Evolutionary conservation across 257 asterid species (phyloP).

Genomic region (Solanum piurae): DNA sequence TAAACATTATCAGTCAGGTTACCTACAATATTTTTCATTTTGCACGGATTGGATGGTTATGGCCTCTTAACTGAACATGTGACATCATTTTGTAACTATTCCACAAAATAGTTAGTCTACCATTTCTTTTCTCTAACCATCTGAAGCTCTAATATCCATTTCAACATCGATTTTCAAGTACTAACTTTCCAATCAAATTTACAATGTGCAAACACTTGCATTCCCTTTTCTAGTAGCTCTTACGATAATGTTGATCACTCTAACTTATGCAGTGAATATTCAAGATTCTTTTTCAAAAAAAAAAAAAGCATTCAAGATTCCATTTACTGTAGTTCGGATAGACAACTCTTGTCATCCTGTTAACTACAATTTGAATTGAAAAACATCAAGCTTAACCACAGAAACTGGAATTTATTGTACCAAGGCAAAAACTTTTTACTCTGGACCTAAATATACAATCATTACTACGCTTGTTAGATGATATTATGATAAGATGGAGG

Average conservation of each 20-base stretch:
- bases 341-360: background rate
- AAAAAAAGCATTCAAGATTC: background rate
- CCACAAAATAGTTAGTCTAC: background rate
- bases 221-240: background rate
- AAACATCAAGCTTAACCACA: background rate
- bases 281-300: background rate
- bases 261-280: background rate
- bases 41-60: background rate
- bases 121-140: background rate
- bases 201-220: background rate
- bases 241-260: background rate
- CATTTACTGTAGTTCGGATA: background rate
- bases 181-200: background rate
- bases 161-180: background rate
- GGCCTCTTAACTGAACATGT: background rate
- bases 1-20: background rate
- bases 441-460: background rate
- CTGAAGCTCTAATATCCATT: background rate
- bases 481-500: background rate
- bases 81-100: background rate
- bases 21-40: background rate
- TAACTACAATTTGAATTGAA: background rate
- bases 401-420: background rate
- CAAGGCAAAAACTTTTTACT: background rate
- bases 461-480: background rate